Conservation (phyloP, 1,139 yeast species). For the Geotrichum reessii region DNA sequence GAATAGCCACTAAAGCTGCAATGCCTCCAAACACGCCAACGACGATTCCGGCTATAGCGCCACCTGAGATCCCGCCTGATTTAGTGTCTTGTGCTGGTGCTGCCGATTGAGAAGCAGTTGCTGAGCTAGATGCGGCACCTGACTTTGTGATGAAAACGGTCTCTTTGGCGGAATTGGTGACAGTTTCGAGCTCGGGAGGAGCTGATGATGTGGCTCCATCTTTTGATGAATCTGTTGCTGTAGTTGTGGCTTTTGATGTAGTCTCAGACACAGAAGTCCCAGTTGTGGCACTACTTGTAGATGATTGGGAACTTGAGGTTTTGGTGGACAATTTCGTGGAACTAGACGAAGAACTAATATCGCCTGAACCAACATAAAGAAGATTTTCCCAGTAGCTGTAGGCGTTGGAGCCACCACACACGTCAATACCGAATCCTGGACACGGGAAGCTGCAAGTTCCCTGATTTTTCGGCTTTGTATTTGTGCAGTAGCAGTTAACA, state of each 20-base stretch:
- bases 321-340: background rate
- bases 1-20: constrained; percentile 41
- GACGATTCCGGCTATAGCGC: constrained; percentile 35
- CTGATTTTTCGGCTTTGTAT: constrained; percentile 42
- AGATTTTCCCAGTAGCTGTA: constrained; percentile 21
- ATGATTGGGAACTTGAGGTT: background rate
- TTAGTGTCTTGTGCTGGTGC: background rate
- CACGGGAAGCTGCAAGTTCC: constrained; percentile 45
- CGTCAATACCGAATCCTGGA: constrained; percentile 15
- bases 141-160: constrained; percentile 16
- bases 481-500: constrained; percentile 60
- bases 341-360: constrained; percentile 10
- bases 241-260: constrained; percentile 9
- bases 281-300: constrained; percentile 5
- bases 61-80: constrained; percentile 26
- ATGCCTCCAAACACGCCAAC: constrained; percentile 34
- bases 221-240: background rate
- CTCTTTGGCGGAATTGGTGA: constrained; percentile 9
- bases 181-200: background rate
- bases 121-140: constrained; percentile 10
- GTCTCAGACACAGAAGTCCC: constrained; percentile 15
- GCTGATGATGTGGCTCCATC: background rate
- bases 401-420: constrained; percentile 19
- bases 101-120: constrained; percentile 10
- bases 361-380: constrained; percentile 16